phyloP scores from a whole-genome alignment of 805 yeast species.

The Yamadazyma endophytica region DNA sequence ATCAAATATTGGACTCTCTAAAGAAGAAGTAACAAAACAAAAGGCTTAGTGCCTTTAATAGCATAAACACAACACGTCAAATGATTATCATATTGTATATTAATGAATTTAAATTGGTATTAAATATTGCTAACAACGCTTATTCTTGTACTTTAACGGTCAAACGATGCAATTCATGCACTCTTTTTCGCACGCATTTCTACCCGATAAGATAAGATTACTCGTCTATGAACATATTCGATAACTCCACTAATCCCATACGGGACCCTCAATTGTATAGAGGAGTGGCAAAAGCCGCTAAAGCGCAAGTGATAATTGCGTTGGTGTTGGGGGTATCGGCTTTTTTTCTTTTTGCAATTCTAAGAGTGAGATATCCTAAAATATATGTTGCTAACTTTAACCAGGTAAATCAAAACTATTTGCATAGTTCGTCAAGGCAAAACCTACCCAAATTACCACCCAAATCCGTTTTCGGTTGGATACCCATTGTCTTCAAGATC shows the following conservation, averaged over 20 bases:
- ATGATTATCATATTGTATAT: background rate
- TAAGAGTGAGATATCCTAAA: conserved; percentile 72
- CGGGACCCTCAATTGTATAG: conserved; percentile 13
- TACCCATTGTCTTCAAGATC: conserved; percentile 58
- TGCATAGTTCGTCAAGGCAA: conserved; percentile 41
- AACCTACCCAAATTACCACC: conserved; percentile 58
- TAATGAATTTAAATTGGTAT: too few relatives aligned
- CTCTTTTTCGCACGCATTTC: background rate
- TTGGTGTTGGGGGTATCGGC: conserved; percentile 63
- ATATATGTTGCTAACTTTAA: conserved; percentile 77
- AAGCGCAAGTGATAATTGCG: conserved; percentile 76
- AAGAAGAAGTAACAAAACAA: background rate
- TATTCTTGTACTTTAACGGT: too few relatives aligned
- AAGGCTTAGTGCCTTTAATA: background rate
- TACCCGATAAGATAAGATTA: too few relatives aligned
- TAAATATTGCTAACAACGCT: background rate
- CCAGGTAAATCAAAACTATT: conserved; percentile 38
- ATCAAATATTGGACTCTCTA: conserved; percentile 6
- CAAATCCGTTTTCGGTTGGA: conserved; percentile 73
- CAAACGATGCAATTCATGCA: background rate
- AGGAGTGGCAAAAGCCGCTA: conserved; percentile 51
- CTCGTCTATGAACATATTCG: too few relatives aligned
- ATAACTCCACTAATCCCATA: conserved; percentile 6
- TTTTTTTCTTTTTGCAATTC: conserved; percentile 61
- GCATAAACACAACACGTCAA: background rate